A percentile compares a stretch with the other conserved stretches of the same genome.
phyloP scores from a whole-genome alignment of 768 basidiomycete species.

The Leccinum longicurvipes region DNA sequence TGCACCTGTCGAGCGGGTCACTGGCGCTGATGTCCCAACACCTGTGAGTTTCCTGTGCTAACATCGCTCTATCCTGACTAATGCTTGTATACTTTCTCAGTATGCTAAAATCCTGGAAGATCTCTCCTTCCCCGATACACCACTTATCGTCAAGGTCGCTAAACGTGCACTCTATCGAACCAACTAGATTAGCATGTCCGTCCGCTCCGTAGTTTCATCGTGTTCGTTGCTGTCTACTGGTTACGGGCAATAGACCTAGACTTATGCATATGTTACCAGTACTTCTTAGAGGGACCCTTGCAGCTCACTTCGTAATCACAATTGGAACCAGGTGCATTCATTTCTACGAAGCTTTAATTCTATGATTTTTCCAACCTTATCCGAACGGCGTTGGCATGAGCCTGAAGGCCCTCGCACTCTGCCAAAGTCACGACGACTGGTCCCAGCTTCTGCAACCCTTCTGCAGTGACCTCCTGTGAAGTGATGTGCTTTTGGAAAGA shows the following conservation, averaged over 20 bases:
- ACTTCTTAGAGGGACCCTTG: slow-evolving; percentile 8
- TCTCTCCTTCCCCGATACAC: slow-evolving; percentile 91
- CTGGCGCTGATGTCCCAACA: slow-evolving; percentile 96
- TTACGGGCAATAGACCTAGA: slow-evolving; percentile 23
- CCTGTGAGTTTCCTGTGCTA: slow-evolving; percentile 55
- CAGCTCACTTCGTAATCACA: not conserved
- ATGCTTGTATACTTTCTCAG: slow-evolving; percentile 37
- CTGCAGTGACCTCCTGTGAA: slow-evolving; percentile 83
- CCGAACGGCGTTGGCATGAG: slow-evolving; percentile 94
- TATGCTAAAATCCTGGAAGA: slow-evolving; percentile 89
- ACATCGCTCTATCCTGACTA: slow-evolving; percentile 9
- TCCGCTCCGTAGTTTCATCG: slow-evolving; percentile 8
- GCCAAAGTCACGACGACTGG: slow-evolving; percentile 88
- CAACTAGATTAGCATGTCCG: slow-evolving; percentile 65
- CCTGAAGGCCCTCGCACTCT: slow-evolving; percentile 91
- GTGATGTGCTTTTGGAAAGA: slow-evolving; percentile 99
- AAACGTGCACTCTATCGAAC: slow-evolving; percentile 90
- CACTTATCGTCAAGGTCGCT: slow-evolving; percentile 89
- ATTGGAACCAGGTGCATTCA: not conserved
- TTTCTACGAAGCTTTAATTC: not conserved
- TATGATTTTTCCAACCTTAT: slow-evolving; percentile 53
- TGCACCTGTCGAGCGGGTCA: slow-evolving; percentile 95
- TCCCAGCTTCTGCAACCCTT: slow-evolving; percentile 74
- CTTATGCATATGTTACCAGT: slow-evolving; percentile 11
- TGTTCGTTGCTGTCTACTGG: slow-evolving; percentile 10